Evolutionary conservation across 2,329 filamentous ascomycete genomes (phyloP).

Genomic region (Gremmenia infestans): DNA sequence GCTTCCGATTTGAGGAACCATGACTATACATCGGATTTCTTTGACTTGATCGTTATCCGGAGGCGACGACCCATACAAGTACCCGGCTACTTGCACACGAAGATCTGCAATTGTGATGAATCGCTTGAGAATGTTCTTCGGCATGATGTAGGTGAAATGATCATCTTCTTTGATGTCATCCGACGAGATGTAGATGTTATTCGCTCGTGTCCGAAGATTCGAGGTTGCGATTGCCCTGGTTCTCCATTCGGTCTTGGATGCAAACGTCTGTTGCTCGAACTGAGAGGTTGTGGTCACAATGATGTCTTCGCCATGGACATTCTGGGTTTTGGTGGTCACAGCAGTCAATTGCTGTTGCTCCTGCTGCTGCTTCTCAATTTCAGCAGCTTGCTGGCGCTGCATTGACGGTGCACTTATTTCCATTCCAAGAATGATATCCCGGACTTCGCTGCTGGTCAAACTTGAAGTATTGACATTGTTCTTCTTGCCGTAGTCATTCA

Average conservation of each 20-base stretch:
- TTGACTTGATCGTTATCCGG: constrained; percentile 95
- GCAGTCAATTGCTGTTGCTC: constrained; percentile 95
- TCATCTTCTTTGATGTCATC: constrained; percentile 89
- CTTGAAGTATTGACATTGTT: constrained; percentile 99
- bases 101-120: constrained; percentile 98
- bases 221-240: constrained; percentile 94
- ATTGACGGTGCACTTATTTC: constrained; percentile 97
- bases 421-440: constrained; percentile 98
- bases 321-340: constrained; percentile 97
- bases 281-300: constrained; percentile 97
- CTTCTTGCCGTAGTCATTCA: constrained; percentile 99
- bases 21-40: constrained; percentile 93
- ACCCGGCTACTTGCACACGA: constrained; percentile 92
- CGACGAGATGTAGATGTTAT: constrained; percentile 98
- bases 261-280: constrained; percentile 96
- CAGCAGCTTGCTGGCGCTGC: constrained; percentile 95
- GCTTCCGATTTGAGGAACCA: constrained; percentile 94
- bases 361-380: constrained; percentile 98
- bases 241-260: constrained; percentile 98
- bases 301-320: constrained; percentile 94
- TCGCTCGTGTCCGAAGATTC: constrained; percentile 86
- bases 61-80: constrained; percentile 88
- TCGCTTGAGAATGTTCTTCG: constrained; percentile 95
- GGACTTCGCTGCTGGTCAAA: constrained; percentile 92
- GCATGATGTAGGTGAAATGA: constrained; percentile 92